Base-by-base conservation (phyloP, 2,329 filamentous ascomycete genomes). In the Coccinonectria pachysandricola region DNA sequence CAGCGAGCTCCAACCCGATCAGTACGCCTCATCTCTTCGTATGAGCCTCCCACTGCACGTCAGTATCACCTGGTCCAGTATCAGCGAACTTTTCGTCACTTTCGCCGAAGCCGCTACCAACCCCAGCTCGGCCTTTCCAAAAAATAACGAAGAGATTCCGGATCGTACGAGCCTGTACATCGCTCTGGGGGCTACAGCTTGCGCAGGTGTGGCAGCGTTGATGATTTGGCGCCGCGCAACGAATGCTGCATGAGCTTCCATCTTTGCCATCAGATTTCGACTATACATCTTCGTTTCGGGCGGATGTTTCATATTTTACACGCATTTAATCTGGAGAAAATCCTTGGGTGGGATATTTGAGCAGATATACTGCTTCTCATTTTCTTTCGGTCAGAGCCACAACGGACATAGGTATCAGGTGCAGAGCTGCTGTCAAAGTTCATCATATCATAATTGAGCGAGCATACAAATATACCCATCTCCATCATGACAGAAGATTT, bases 41-140 rank as follows among this genome's bases (percentile, higher is more conserved):
- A 93, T 96, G 82, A 77, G 81, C 29, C 78, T 87, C 3, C 91
- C 91, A 5, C 62, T 96, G 20, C 92, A 98, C 58, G 91, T 95
- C 27, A 94, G 85, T 48, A 86, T 91, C 15, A 91, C 80, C 6
- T 98, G 91, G 91, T 77, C 73, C 46, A 92, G 83, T 45, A 94
- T 96, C 42, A 81, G 80, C 37, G 91, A 98, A 56, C 70, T 96
- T 18, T 98, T 96, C 55, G 85, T 95, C 13, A 78, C 73, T 18
- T 71, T 96, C 30, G 91, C 91, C 6, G 91, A 96, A 56, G 81
- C 84, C 20, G 88, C 88, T 5, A 91, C 87, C 22, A 86, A 86
- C 47, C 91, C 91, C 0, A 86, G 78, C 42, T 81, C 76, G 0
- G 88, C 80, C 1, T 94, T 92, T 45, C 88, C 91, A 1, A 91